Evolutionary conservation across 352 stramenopile genomes (phyloP).

Genomic region (Globisporangium okanoganense): DNA sequence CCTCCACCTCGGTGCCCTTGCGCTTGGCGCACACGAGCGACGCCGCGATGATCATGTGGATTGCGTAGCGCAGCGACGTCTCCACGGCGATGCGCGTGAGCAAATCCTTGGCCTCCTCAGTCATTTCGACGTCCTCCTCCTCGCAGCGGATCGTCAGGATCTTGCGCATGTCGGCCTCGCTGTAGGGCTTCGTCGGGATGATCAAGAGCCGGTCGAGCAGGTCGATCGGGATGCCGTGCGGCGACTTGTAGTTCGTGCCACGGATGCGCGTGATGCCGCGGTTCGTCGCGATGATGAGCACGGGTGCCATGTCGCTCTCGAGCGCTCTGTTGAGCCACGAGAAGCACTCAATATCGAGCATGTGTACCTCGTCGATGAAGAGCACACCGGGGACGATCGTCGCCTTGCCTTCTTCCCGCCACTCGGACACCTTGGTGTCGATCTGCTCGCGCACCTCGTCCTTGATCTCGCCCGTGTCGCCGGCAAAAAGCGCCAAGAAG

Average conservation of each 20-base stretch:
- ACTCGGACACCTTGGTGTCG: conserved; percentile 97
- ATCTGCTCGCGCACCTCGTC: conserved; percentile 99
- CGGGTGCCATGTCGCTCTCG: conserved; percentile 96
- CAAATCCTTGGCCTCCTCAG: conserved; percentile 94
- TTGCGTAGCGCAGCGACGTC: conserved; percentile 98
- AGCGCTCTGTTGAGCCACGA: conserved; percentile 98
- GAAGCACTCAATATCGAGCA: conserved; percentile 99
- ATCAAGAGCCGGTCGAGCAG: conserved; percentile 98
- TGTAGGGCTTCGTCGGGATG: conserved; percentile 97
- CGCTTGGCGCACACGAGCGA: conserved; percentile 93
- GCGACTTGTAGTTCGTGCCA: conserved; percentile 98
- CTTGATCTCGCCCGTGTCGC: conserved; percentile 99
- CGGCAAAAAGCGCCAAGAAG: conserved; percentile 98
- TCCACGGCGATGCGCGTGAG: conserved; percentile 98
- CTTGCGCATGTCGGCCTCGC: conserved; percentile 93
- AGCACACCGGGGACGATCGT: conserved; percentile 98
- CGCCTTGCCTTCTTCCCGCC: conserved; percentile 94
- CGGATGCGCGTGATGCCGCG: conserved; percentile 97
- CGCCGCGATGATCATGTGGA: conserved; percentile 99
- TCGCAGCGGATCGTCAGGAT: conserved; percentile 97
- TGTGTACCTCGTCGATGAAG: conserved; percentile 99
- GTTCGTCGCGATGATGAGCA: conserved; percentile 99
- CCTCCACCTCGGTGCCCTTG: conserved; percentile 89
- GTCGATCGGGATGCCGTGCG: conserved; percentile 98
- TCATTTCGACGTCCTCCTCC: conserved; percentile 99